Conservation (phyloP, 306 rosid genomes). For the Citrullus amarus region DNA sequence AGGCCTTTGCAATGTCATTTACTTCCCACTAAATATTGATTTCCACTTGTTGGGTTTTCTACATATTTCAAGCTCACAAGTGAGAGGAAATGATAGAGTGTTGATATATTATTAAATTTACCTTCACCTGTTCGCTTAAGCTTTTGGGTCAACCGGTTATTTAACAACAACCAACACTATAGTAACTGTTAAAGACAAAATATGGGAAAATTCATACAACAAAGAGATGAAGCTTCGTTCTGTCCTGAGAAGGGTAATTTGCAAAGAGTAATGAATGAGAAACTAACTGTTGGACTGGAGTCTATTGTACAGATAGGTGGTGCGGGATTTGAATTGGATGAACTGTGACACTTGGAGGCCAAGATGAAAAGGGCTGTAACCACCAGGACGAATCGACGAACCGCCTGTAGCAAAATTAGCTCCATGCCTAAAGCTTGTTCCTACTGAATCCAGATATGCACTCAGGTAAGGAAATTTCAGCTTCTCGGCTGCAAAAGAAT, state of each 20-base stretch:
- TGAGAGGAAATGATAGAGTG: too few relatives aligned
- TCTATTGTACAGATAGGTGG: conserved; percentile 38
- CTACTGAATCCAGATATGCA: conserved; percentile 74
- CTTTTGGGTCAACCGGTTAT: too few relatives aligned
- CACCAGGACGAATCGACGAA: conserved; percentile 55
- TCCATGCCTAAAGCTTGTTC: conserved; percentile 66
- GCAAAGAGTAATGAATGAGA: background rate
- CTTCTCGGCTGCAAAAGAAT: conserved; percentile 58
- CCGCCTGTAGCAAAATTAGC: conserved; percentile 80
- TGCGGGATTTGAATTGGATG: conserved; percentile 46
- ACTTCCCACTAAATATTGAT: too few relatives aligned
- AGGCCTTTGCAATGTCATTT: too few relatives aligned
- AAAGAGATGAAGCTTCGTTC: background rate
- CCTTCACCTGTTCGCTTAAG: too few relatives aligned
- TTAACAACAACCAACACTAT: background rate
- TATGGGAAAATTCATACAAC: background rate
- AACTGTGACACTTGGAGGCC: conserved; percentile 67
- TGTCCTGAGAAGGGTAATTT: background rate
- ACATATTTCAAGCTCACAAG: too few relatives aligned
- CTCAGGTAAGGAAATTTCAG: conserved; percentile 61
- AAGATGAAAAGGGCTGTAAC: conserved; percentile 68
- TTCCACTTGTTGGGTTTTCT: too few relatives aligned
- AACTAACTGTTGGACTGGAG: conserved; percentile 28
- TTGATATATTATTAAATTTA: too few relatives aligned
- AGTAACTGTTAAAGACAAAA: background rate